Conservation (phyloP, 352 stramenopile genomes). For the Globisporangium recalcitrans region DNA sequence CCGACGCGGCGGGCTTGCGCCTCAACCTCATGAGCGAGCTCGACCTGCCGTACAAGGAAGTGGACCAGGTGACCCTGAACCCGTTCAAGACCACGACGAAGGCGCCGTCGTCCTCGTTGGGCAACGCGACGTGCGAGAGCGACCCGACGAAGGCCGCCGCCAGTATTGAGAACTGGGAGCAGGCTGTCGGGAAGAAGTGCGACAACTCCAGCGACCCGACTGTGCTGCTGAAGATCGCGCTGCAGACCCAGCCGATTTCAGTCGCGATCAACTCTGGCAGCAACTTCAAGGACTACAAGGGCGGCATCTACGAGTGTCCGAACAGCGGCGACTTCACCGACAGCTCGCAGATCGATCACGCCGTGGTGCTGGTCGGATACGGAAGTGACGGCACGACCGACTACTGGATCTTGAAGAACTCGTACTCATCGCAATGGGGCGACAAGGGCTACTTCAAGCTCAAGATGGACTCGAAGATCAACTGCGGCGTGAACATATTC, state of each 20-base stretch:
- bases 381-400: slow-evolving; percentile 33
- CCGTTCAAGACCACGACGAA: slow-evolving; percentile 19
- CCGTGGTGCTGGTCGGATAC: slow-evolving; percentile 73
- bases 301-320: slow-evolving; percentile 63
- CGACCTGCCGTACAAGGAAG: slow-evolving; percentile 59
- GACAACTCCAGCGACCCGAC: slow-evolving; percentile 41
- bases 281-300: slow-evolving; percentile 78
- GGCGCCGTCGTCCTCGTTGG: slow-evolving; percentile 4
- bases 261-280: slow-evolving; percentile 75
- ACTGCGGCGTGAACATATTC: slow-evolving; percentile 76
- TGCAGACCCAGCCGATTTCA: slow-evolving; percentile 69
- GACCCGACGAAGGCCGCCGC: slow-evolving; percentile 36
- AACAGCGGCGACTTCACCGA: slow-evolving; percentile 64
- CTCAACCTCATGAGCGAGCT: slow-evolving; percentile 57
- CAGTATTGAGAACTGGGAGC: slow-evolving; percentile 62
- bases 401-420: slow-evolving; percentile 86
- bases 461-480: slow-evolving; percentile 65
- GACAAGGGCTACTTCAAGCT: slow-evolving; percentile 64
- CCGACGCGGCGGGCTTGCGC: slow-evolving; percentile 50
- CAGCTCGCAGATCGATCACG: slow-evolving; percentile 63
- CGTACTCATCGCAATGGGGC: slow-evolving; percentile 66
- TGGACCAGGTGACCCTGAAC: slow-evolving; percentile 27
- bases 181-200: slow-evolving; percentile 59
- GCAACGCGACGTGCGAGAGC: slow-evolving; percentile 39
- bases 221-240: slow-evolving; percentile 56